These are phyloP conservation scores for Aspergillus costaricaensis DNA, from an alignment of 2,329 filamentous ascomycete genomes.

Conservation along the genomic window DNA sequence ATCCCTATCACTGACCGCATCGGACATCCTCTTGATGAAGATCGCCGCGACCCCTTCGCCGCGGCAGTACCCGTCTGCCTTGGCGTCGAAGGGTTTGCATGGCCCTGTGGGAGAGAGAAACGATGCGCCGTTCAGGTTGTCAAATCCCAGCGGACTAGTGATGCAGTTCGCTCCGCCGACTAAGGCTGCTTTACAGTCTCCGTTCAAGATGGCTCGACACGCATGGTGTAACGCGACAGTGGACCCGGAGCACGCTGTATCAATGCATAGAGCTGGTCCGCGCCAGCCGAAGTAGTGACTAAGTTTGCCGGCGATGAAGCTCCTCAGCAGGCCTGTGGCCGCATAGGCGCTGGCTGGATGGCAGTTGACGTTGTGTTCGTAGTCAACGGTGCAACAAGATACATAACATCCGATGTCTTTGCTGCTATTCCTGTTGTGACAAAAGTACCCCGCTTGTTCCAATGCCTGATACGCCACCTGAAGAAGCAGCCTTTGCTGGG, in stretches of 20 bases:
- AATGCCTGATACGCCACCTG: conserved; percentile 37
- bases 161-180: conserved; percentile 41
- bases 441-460: conserved; percentile 34
- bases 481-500: conserved; percentile 35
- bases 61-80: conserved; percentile 56
- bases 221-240: conserved; percentile 38
- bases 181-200: conserved; percentile 30
- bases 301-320: conserved; percentile 34
- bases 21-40: conserved; percentile 50
- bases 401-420: conserved; percentile 46
- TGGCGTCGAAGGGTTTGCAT: conserved; percentile 51
- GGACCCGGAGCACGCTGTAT: conserved; percentile 47
- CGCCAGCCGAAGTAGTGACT: conserved; percentile 48
- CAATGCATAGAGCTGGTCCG: conserved; percentile 44
- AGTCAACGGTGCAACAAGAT: conserved; percentile 40
- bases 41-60: conserved; percentile 51
- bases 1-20: conserved; percentile 50
- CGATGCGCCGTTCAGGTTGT: conserved; percentile 34
- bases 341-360: conserved; percentile 42
- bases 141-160: conserved; percentile 26
- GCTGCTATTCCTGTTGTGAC: background rate
- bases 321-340: conserved; percentile 28
- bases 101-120: conserved; percentile 49
- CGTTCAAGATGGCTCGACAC: conserved; percentile 23
- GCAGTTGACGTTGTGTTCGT: conserved; percentile 45